phyloP scores from a whole-genome alignment of 2,329 filamentous ascomycete genomes.

The Drechslerella dactyloides region DNA sequence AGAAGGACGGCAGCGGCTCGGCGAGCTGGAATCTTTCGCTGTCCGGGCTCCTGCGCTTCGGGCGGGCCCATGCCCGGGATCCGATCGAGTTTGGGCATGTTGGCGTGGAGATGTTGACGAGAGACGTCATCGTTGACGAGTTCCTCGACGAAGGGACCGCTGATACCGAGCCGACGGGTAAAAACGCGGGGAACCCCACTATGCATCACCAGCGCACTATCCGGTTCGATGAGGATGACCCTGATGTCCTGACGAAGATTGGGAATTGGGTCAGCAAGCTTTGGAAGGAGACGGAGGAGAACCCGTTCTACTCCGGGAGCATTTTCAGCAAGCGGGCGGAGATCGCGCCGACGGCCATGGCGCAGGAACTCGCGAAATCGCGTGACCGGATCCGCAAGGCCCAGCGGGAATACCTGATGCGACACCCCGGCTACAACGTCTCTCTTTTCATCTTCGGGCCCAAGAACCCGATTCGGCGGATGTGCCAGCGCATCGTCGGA shows the following conservation, averaged over 20 bases:
- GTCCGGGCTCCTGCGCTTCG: conserved; percentile 71
- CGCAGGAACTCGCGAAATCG: conserved; percentile 84
- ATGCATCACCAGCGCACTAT: conserved; percentile 54
- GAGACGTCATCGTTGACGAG: conserved; percentile 91
- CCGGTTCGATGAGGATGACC: conserved; percentile 55
- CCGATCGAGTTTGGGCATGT: conserved; percentile 92
- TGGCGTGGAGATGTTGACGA: conserved; percentile 93
- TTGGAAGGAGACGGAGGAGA: conserved; percentile 69
- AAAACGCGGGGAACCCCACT: neutral
- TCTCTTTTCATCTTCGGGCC: conserved; percentile 86
- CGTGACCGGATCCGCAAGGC: conserved; percentile 82
- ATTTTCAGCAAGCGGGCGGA: conserved; percentile 58
- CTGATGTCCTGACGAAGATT: conserved; percentile 38
- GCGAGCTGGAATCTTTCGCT: conserved; percentile 76
- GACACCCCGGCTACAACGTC: conserved; percentile 89
- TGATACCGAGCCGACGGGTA: conserved; percentile 63
- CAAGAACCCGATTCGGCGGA: conserved; percentile 74
- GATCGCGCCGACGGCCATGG: conserved; percentile 65
- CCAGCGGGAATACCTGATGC: conserved; percentile 85
- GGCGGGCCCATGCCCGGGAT: conserved; percentile 71
- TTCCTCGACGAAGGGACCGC: conserved; percentile 76
- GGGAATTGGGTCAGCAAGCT: conserved; percentile 48
- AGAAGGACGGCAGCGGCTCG: conserved; percentile 76
- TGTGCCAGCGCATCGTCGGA: conserved; percentile 89
- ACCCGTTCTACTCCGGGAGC: conserved; percentile 91